Base-by-base conservation (phyloP, 768 basidiomycete genomes). In the Cantharellus anzutake region DNA sequence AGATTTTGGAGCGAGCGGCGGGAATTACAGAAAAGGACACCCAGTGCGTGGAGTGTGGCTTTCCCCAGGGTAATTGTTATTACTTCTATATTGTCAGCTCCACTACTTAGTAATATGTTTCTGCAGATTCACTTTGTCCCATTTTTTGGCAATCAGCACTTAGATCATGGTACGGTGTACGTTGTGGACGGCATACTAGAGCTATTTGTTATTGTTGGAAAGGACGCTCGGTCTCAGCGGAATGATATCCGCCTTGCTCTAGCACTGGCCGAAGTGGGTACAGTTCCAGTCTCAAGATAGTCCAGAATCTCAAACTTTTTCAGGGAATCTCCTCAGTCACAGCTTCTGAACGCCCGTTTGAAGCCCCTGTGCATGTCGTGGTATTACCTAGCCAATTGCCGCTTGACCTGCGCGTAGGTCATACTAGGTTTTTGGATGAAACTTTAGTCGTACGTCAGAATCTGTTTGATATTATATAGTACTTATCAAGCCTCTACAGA, bases 181-280 rank as follows among this genome's bases (percentile, higher is more conserved):
- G 70, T 89, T 55, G 67, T 86, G 42, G 82, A 90, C 66, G 88
- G 84, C 65, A 71, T 80, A 20, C 86, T 86, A 80, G 88, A 91
- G 69, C 71, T 84, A 51, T 90, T 86, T 64, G 77, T 90, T 16
- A 60, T 90, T 38, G 80, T 91, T 11, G 83, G 84, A 7, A 72
- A 70, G 55, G 73, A 78, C 29, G 85, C 83, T n/a, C 76, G 85
- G 57, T 76, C 76, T 39, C 72, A 77, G 41, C 75, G 81, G 59
- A 67, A 68, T 55, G 76, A 80, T 55, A 87, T 90, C 58, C 74
- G 72, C 51, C 70, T 85, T 35, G 87, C 80, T 2, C 66, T 89
- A 4, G 67, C 74, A 55, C 66, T 78, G 41, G 81, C 81, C 2
- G 73, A 70, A 70, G 87, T 86, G 55, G 53, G 72, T 20, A 38